phyloP scores from a whole-genome alignment of 169 alveolate genomes.

The Cryptosporidium parvum region DNA sequence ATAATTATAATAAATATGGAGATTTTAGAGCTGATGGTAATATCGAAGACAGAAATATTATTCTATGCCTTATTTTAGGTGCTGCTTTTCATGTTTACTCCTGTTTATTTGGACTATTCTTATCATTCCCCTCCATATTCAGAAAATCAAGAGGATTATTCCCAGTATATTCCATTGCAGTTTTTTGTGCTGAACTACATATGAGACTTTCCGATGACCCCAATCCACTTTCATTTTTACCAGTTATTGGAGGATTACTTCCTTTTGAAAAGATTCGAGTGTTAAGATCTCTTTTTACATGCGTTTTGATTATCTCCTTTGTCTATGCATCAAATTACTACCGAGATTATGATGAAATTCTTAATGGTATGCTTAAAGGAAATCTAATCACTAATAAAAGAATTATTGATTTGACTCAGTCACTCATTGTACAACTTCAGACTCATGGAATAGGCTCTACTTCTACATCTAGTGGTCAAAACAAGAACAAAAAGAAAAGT shows the following conservation, averaged over 20 bases:
- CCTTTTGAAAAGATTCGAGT: conserved; percentile 62
- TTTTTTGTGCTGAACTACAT: conserved; percentile 66
- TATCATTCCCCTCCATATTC: conserved; percentile 60
- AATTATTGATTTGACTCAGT: conserved; percentile 69
- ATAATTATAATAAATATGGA: conserved; percentile 64
- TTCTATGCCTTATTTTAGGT: conserved; percentile 51
- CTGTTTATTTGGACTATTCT: conserved; percentile 51
- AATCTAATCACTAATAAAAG: conserved; percentile 63
- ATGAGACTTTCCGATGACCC: conserved; percentile 70
- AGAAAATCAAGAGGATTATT: conserved; percentile 60
- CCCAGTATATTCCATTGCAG: conserved; percentile 68
- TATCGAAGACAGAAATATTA: conserved; percentile 58
- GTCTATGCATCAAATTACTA: conserved; percentile 52
- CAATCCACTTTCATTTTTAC: conserved; percentile 50
- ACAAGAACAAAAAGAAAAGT: conserved; percentile 20
- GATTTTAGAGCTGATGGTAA: conserved; percentile 65
- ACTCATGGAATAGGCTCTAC: conserved; percentile 47
- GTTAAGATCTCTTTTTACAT: conserved; percentile 32
- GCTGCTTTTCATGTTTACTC: conserved; percentile 64
- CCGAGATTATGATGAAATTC: conserved; percentile 63
- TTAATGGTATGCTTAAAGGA: conserved; percentile 54
- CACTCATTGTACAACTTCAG: conserved; percentile 51
- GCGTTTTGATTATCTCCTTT: conserved; percentile 25
- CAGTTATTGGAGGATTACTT: conserved; percentile 35
- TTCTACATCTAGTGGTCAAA: neutral